Percentiles rank a stretch among this genome's conserved stretches.
Evolutionary conservation across 164 flowering plant genomes (phyloP).

Genomic region (Buxus sempervirens): DNA sequence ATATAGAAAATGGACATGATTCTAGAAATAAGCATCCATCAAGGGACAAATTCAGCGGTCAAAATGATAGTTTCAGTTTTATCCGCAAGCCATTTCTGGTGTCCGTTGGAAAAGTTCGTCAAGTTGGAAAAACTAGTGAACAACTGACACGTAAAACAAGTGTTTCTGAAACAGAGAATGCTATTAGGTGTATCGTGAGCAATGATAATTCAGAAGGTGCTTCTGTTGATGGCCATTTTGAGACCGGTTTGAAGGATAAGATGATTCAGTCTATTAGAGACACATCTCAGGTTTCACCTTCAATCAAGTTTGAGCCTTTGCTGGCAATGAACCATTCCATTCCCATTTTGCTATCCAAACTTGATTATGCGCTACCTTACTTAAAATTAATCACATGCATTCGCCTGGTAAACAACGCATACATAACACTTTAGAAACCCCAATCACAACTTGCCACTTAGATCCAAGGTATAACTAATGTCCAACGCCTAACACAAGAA

Average conservation of each 20-base stretch:
- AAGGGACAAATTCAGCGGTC: conserved; percentile 13
- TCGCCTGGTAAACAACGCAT: too few species aligned
- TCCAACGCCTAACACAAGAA: too few species aligned
- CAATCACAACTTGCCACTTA: too few species aligned
- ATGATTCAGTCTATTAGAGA: conserved; percentile 17
- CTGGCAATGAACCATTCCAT: conserved; percentile 21
- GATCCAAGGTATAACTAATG: too few species aligned
- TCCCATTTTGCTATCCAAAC: conserved; percentile 27
- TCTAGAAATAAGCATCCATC: conserved; percentile 7
- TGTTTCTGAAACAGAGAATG: conserved; percentile 12
- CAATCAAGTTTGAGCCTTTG: conserved; percentile 26
- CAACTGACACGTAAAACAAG: conserved; percentile 18
- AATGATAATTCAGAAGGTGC: conserved; percentile 8
- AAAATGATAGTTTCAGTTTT: conserved; percentile 14
- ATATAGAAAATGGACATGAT: conserved; percentile 14
- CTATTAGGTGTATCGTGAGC: conserved; percentile 1
- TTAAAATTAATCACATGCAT: too few species aligned
- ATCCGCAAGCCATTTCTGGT: conserved; percentile 28
- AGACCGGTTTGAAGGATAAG: conserved; percentile 20
- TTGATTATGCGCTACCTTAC: too few species aligned
- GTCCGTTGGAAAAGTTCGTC: conserved; percentile 23
- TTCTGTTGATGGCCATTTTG: conserved; percentile 17
- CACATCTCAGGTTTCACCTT: conserved; percentile 20
- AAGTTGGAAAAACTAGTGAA: conserved; percentile 15
- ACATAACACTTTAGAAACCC: too few species aligned